A percentile compares a stretch with the other conserved stretches of the same genome.
phyloP scores from a whole-genome alignment of 2,329 filamentous ascomycete species.

The Mariannaea elegans region DNA sequence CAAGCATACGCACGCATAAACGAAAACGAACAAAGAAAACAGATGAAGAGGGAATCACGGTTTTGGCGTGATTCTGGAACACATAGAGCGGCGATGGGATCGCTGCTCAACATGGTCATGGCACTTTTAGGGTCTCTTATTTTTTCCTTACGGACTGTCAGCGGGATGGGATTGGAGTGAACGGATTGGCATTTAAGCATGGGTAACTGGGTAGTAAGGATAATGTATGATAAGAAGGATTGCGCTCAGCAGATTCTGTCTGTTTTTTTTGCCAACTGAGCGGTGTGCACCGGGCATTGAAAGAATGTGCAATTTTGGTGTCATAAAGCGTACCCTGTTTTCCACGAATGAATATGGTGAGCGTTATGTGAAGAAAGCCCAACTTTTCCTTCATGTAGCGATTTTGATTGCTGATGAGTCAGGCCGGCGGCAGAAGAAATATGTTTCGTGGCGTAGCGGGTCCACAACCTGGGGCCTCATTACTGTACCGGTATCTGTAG shows the following conservation, averaged over 20 bases:
- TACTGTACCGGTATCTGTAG: too few relatives aligned
- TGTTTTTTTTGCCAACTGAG: conserved; percentile 20
- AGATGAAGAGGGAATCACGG: conserved; percentile 18
- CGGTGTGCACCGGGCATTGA: conserved; percentile 4
- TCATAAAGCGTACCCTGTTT: too few relatives aligned
- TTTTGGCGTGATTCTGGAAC: conserved; percentile 29
- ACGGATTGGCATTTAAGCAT: conserved; percentile 31
- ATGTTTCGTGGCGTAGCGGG: background rate
- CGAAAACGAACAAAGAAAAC: conserved; percentile 19
- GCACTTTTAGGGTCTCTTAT: conserved; percentile 16
- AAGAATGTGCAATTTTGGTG: background rate
- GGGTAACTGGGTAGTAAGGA: conserved; percentile 33
- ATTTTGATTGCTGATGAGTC: conserved; percentile 33
- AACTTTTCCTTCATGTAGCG: too few relatives aligned
- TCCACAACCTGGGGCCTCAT: background rate
- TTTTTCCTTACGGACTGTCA: conserved; percentile 13
- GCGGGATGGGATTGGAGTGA: conserved; percentile 18
- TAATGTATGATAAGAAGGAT: conserved; percentile 40
- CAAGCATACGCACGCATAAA: conserved; percentile 21
- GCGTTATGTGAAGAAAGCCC: too few relatives aligned
- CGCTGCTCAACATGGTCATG: conserved; percentile 12
- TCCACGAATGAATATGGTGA: background rate
- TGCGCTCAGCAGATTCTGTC: conserved; percentile 24
- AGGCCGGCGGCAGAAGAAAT: conserved; percentile 25
- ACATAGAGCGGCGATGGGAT: conserved; percentile 20